A percentile compares a stretch with the other conserved stretches of the same genome.
Evolutionary conservation across 2,329 filamentous ascomycete genomes (phyloP).

Genomic region (Leptographium lundbergii): DNA sequence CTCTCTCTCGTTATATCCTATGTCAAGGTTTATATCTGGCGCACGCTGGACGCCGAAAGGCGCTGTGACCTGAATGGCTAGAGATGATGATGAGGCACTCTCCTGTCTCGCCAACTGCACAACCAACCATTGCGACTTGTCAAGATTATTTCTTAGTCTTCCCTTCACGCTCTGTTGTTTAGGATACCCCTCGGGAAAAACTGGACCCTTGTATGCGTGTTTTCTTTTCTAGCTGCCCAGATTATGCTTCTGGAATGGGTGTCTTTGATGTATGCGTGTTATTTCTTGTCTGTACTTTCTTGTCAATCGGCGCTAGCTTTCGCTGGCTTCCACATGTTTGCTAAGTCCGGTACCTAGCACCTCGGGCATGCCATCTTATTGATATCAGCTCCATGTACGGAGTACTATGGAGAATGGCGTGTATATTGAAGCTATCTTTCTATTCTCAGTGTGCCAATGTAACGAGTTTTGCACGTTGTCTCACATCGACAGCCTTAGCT

Average conservation of each 20-base stretch:
- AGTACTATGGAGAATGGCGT: background rate
- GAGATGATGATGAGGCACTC: background rate
- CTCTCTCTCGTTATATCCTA: background rate
- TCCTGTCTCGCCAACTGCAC: background rate
- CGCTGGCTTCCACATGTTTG: background rate
- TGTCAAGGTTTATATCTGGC: background rate
- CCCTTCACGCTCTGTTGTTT: background rate
- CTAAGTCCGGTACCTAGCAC: background rate
- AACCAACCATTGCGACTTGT: background rate
- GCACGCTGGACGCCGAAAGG: background rate
- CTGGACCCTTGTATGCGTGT: background rate
- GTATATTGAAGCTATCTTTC: background rate
- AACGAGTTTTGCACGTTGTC: background rate
- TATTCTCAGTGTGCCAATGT: background rate
- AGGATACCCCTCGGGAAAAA: background rate
- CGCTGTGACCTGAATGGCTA: background rate
- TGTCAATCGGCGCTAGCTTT: background rate
- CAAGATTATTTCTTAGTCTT: background rate
- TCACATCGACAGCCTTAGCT: background rate
- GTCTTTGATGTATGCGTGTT: background rate
- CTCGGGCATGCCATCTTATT: background rate
- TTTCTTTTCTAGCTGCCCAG: background rate
- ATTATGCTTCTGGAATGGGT: background rate
- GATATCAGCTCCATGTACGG: background rate
- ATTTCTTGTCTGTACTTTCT: background rate